These are phyloP conservation scores for Aspergillus flavus DNA, from an alignment of 2,329 filamentous ascomycete genomes.

Conservation along the genomic window DNA sequence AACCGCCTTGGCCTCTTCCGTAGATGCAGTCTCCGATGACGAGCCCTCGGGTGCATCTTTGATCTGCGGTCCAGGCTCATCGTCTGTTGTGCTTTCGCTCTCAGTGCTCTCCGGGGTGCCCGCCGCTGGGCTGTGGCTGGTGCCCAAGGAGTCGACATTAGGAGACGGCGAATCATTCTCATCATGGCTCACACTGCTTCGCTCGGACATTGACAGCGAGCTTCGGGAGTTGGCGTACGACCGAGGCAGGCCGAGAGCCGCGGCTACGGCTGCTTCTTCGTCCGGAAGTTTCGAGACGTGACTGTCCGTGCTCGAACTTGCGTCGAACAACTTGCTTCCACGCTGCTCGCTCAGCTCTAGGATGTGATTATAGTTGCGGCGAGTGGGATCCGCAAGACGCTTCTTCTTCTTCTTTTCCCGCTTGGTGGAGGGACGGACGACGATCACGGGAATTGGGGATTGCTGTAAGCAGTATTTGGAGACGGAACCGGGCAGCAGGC, in stretches of 20 bases:
- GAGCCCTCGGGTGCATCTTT: not conserved
- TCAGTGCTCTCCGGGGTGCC: constrained; percentile 30
- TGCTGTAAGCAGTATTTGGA: constrained; percentile 95
- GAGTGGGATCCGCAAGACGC: constrained; percentile 72
- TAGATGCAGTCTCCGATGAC: not conserved
- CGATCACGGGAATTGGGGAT: constrained; percentile 88
- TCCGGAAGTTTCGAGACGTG: constrained; percentile 48
- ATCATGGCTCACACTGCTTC: constrained; percentile 36
- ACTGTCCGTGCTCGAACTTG: constrained; percentile 49
- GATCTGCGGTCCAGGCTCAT: not conserved
- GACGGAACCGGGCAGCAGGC: constrained; percentile 82
- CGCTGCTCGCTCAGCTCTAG: constrained; percentile 63
- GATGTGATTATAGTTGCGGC: constrained; percentile 77
- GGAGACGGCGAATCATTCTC: constrained; percentile 23
- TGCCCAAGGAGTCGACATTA: constrained; percentile 26
- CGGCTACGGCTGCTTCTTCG: constrained; percentile 54
- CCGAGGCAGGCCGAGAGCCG: constrained; percentile 49
- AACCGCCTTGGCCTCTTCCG: not conserved
- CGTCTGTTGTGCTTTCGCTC: constrained; percentile 25
- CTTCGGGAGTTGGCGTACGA: constrained; percentile 34
- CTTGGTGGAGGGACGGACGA: constrained; percentile 84
- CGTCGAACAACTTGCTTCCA: constrained; percentile 57
- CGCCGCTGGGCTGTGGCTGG: constrained; percentile 25
- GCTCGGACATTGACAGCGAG: constrained; percentile 39
- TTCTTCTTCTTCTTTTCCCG: constrained; percentile 89